Evolutionary conservation across 2,329 filamentous ascomycete species (phyloP).

Genomic region (Aureobasidium sp.): DNA sequence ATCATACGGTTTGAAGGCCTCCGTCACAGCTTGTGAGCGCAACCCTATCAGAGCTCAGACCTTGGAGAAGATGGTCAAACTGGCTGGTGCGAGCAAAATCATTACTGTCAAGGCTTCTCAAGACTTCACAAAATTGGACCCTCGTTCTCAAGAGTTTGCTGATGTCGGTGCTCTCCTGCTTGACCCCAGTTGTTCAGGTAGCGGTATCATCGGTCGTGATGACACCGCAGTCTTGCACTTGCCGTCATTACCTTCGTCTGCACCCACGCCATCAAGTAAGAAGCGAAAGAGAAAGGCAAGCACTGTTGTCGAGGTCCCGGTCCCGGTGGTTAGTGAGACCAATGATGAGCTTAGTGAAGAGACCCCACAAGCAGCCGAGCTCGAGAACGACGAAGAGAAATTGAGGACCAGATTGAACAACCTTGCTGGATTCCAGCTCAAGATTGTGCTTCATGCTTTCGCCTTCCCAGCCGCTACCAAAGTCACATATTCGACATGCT

Average conservation of each 20-base stretch:
- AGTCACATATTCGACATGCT: conserved; percentile 92
- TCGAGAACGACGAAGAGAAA: conserved; percentile 43
- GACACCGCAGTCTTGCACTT: conserved; percentile 35
- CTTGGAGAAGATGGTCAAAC: conserved; percentile 74
- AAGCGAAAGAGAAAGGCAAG: conserved; percentile 25
- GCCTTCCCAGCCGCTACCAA: conserved; percentile 65
- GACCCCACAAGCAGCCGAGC: conserved; percentile 24
- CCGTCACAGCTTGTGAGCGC: conserved; percentile 74
- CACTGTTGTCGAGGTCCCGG: conserved; percentile 2
- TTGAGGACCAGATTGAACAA: conserved; percentile 60
- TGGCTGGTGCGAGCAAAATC: conserved; percentile 61
- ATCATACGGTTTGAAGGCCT: conserved; percentile 21
- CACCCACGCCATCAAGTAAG: conserved; percentile 19
- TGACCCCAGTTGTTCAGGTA: conserved; percentile 92
- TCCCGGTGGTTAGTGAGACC: conserved; percentile 8
- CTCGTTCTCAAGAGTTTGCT: conserved; percentile 52
- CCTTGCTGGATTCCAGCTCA: conserved; percentile 74
- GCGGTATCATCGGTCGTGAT: conserved; percentile 85
- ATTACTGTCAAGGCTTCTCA: conserved; percentile 65
- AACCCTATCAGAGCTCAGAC: conserved; percentile 64
- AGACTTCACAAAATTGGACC: conserved; percentile 76
- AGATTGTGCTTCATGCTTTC: conserved; percentile 77
- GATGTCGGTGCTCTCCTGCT: conserved; percentile 77
- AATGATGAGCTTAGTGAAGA: conserved; percentile 26
- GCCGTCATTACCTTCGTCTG: neutral